phyloP scores from a whole-genome alignment of 2,329 filamentous ascomycete genomes.

The Echinosphaeria canescens region DNA sequence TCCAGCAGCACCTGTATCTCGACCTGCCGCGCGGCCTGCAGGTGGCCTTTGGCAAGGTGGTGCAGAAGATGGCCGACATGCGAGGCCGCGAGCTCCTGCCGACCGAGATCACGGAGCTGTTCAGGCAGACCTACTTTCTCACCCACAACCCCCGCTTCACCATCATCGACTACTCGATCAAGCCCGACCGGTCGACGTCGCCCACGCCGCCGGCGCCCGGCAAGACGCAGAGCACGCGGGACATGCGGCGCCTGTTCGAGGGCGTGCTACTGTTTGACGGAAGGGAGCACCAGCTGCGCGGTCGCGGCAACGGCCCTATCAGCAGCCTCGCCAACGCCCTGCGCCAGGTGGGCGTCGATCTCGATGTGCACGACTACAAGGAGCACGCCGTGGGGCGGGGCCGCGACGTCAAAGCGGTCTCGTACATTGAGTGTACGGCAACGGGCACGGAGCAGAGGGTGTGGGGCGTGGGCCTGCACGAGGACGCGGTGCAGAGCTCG shows the following conservation, averaged over 20 bases:
- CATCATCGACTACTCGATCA: slow-evolving; percentile 82
- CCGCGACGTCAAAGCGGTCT: slow-evolving; percentile 74
- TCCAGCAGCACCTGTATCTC: slow-evolving; percentile 70
- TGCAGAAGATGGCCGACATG: slow-evolving; percentile 62
- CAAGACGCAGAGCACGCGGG: slow-evolving; percentile 55
- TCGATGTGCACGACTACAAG: slow-evolving; percentile 90
- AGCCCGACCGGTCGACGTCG: slow-evolving; percentile 57
- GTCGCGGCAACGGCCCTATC: slow-evolving; percentile 76
- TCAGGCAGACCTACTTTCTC: slow-evolving; percentile 74
- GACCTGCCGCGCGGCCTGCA: slow-evolving; percentile 86
- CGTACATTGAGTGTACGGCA: slow-evolving; percentile 77
- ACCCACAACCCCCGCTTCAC: slow-evolving; percentile 66
- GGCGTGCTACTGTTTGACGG: slow-evolving; percentile 72
- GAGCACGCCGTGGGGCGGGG: slow-evolving; percentile 80
- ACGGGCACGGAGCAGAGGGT: slow-evolving; percentile 46
- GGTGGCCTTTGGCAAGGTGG: slow-evolving; percentile 72
- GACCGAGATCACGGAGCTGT: slow-evolving; percentile 69
- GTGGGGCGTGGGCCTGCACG: slow-evolving; percentile 83
- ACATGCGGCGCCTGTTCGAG: slow-evolving; percentile 63
- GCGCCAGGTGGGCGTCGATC: slow-evolving; percentile 54
- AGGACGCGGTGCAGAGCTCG: slow-evolving; percentile 80
- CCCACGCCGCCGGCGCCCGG: slow-evolving; percentile 46
- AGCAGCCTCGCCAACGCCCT: slow-evolving; percentile 74
- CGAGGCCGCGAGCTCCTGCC: slow-evolving; percentile 70
- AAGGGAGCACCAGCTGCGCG: slow-evolving; percentile 54